Evolutionary conservation across 805 yeast species (phyloP).

Genomic region (Kluyveromyces starmeri): DNA sequence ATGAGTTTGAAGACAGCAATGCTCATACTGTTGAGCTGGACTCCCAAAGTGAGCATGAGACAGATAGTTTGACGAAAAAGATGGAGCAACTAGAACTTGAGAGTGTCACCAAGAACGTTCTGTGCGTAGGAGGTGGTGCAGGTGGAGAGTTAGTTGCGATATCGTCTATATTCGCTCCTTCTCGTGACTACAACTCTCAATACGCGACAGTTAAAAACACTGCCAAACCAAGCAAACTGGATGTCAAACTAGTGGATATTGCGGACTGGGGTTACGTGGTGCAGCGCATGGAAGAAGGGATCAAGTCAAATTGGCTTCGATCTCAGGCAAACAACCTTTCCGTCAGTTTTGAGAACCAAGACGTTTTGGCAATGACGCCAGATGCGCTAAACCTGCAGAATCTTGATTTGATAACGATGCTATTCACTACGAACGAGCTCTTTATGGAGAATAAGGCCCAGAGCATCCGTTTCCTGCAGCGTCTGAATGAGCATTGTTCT

Average conservation of each 20-base stretch:
- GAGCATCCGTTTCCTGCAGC: slow-evolving; percentile 51
- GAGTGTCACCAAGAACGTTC: slow-evolving; percentile 29
- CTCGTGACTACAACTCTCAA: slow-evolving; percentile 20
- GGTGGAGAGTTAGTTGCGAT: slow-evolving; percentile 68
- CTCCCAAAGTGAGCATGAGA: slow-evolving; percentile 4
- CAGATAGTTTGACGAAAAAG: slow-evolving; percentile 2
- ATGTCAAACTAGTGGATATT: slow-evolving; percentile 57
- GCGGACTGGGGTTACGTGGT: slow-evolving; percentile 67
- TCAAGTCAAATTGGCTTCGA: slow-evolving; percentile 48
- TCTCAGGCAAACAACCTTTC: slow-evolving; percentile 27
- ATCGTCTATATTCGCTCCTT: slow-evolving; percentile 44
- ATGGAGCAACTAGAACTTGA: not conserved
- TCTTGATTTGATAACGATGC: slow-evolving; percentile 51
- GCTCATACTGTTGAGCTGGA: no score
- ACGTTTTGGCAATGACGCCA: slow-evolving; percentile 29
- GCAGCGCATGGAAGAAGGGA: slow-evolving; percentile 33
- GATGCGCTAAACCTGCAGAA: slow-evolving; percentile 19
- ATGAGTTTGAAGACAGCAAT: slow-evolving; percentile 11
- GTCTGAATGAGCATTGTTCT: slow-evolving; percentile 41
- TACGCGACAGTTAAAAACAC: slow-evolving; percentile 8
- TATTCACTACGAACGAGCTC: slow-evolving; percentile 83
- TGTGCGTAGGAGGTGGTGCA: slow-evolving; percentile 86
- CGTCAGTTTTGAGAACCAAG: slow-evolving; percentile 29
- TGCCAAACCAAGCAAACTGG: slow-evolving; percentile 21
- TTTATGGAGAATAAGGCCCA: slow-evolving; percentile 58